Conservation (phyloP, 768 basidiomycete genomes). For the Amanita muscaria region DNA sequence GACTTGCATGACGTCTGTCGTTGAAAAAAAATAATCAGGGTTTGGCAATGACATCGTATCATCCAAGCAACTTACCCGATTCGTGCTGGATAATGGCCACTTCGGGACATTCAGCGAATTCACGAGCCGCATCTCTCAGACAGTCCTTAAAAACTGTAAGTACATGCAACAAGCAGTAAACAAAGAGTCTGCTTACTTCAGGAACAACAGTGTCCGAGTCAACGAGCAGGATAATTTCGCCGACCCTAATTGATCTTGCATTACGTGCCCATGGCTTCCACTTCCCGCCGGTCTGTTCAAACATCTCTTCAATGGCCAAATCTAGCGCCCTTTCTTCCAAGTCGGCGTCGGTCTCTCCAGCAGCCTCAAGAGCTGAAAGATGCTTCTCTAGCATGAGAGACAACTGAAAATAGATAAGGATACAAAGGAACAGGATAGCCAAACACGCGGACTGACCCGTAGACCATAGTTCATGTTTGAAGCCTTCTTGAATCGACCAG, state of each 20-base stretch:
- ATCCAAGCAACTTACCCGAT: constrained; percentile 41
- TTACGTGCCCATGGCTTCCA: constrained; percentile 77
- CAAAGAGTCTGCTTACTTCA: constrained; percentile 51
- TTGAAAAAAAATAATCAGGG: neutral
- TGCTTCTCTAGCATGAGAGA: constrained; percentile 56
- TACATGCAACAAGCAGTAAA: too few relatives aligned
- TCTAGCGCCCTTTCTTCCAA: constrained; percentile 69
- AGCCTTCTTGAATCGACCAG: constrained; percentile 88
- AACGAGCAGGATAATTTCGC: constrained; percentile 72
- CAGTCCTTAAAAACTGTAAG: constrained; percentile 48
- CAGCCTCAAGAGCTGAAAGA: constrained; percentile 36
- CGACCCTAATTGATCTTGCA: constrained; percentile 64
- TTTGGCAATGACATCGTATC: constrained; percentile 4
- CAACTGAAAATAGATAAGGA: constrained; percentile 33
- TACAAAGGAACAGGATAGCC: too few relatives aligned
- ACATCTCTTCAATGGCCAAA: constrained; percentile 67
- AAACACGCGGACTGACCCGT: constrained; percentile 28
- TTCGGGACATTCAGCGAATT: constrained; percentile 73
- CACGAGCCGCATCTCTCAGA: constrained; percentile 82
- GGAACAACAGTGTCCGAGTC: constrained; percentile 78
- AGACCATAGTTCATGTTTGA: constrained; percentile 83
- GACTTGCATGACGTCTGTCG: constrained; percentile 79
- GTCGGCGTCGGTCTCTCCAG: constrained; percentile 26
- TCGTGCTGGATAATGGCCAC: constrained; percentile 89
- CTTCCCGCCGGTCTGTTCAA: constrained; percentile 42